Evolutionary conservation across 139 green algal species (phyloP).

Genomic region (Tetraselmis striata): DNA sequence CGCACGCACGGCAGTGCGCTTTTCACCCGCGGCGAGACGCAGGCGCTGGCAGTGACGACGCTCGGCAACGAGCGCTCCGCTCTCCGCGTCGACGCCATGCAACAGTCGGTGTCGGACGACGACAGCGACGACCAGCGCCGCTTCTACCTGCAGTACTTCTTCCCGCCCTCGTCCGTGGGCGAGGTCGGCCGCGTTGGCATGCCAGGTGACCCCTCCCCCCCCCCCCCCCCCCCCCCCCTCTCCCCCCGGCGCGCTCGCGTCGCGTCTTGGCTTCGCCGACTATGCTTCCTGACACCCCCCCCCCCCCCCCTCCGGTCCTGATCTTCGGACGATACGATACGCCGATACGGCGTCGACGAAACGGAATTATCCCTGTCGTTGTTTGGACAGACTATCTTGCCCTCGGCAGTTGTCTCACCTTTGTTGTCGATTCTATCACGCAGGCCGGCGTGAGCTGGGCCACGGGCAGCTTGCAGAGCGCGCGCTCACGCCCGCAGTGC

Average conservation of each 20-base stretch:
- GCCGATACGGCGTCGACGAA: too few species aligned
- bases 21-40: slow-evolving; percentile 96
- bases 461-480: slow-evolving; percentile 85
- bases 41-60: slow-evolving; percentile 49
- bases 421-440: not conserved
- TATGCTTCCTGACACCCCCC: too few species aligned
- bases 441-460: slow-evolving; percentile 79
- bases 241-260: not conserved
- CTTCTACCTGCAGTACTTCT: slow-evolving; percentile 99
- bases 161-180: slow-evolving; percentile 88
- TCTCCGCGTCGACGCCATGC: slow-evolving; percentile 39
- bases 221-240: not conserved
- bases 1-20: slow-evolving; percentile 86
- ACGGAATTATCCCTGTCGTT: too few species aligned
- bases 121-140: slow-evolving; percentile 34
- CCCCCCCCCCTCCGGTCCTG: not conserved
- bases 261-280: too few species aligned
- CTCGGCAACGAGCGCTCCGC: slow-evolving; percentile 31
- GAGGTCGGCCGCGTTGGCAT: slow-evolving; percentile 72
- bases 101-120: slow-evolving; percentile 9
- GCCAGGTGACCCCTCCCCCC: not conserved
- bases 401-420: too few species aligned
- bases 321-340: too few species aligned
- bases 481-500: slow-evolving; percentile 72
- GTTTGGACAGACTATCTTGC: too few species aligned